Evolutionary conservation across 768 basidiomycete genomes (phyloP).

Genomic region (Gautieria morchelliformis): DNA sequence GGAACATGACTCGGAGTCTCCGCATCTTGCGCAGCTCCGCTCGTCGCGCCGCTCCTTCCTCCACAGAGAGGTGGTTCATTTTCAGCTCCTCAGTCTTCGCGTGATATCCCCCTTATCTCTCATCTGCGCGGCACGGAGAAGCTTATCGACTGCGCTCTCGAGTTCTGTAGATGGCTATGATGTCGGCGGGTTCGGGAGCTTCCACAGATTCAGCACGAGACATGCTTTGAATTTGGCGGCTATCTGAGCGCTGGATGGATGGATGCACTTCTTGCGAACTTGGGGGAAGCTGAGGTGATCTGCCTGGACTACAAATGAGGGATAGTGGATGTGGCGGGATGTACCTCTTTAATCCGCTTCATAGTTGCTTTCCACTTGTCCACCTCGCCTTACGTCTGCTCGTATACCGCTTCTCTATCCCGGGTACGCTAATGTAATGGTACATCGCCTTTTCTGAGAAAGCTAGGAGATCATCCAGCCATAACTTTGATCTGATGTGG

Average conservation of each 20-base stretch:
- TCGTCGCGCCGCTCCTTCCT: slow-evolving; percentile 77
- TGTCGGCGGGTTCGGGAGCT: neutral
- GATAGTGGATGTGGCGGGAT: slow-evolving; percentile 12
- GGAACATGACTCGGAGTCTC: slow-evolving; percentile 88
- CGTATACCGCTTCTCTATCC: slow-evolving; percentile 91
- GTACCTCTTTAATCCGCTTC: slow-evolving; percentile 81
- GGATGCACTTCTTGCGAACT: slow-evolving; percentile 39
- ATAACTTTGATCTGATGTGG: slow-evolving; percentile 39
- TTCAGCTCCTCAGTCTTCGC: slow-evolving; percentile 69
- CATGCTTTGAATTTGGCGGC: slow-evolving; percentile 76
- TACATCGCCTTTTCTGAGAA: slow-evolving; percentile 54
- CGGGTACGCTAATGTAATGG: slow-evolving; percentile 82
- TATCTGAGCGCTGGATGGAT: slow-evolving; percentile 73
- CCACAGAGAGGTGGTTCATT: slow-evolving; percentile 71
- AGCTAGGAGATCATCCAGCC: slow-evolving; percentile 63
- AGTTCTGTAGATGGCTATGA: slow-evolving; percentile 71
- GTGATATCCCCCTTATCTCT: slow-evolving; percentile 67
- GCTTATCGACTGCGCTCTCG: slow-evolving; percentile 73
- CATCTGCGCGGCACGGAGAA: slow-evolving; percentile 74
- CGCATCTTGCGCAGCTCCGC: slow-evolving; percentile 80
- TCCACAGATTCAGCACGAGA: neutral
- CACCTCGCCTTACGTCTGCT: slow-evolving; percentile 84
- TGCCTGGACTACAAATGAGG: slow-evolving; percentile 35
- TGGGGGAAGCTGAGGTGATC: slow-evolving; percentile 84
- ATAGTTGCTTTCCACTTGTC: slow-evolving; percentile 91